phyloP scores from a whole-genome alignment of 345 rosid species.

The Eucalyptus paniculata region DNA sequence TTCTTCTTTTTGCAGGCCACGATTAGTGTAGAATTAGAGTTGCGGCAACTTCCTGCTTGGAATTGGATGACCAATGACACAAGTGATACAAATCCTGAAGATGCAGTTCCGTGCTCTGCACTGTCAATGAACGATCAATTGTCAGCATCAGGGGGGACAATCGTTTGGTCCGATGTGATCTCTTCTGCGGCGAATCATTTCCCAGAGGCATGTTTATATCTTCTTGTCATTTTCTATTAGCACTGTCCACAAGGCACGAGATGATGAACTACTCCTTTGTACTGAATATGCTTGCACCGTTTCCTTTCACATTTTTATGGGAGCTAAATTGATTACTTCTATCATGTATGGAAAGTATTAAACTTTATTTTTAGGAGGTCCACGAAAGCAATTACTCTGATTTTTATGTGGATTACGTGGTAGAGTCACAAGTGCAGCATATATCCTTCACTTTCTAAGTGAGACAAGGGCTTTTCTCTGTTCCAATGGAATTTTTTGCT shows the following conservation, averaged over 20 bases:
- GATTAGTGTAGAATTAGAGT: slow-evolving; percentile 30
- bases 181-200: slow-evolving; percentile 43
- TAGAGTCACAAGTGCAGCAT: no score
- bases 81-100: slow-evolving; percentile 60
- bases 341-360: no score
- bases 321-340: not conserved
- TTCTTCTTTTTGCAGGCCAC: slow-evolving; percentile 33
- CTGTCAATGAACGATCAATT: slow-evolving; percentile 76
- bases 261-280: not conserved
- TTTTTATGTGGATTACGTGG: no score
- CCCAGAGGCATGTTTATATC: not conserved
- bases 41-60: slow-evolving; percentile 54
- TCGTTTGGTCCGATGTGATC: slow-evolving; percentile 55
- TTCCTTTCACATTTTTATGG: not conserved
- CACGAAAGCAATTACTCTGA: no score
- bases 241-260: not conserved
- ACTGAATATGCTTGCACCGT: not conserved
- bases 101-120: slow-evolving; percentile 71
- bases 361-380: no score
- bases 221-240: not conserved
- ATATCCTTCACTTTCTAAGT: no score
- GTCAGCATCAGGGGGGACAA: slow-evolving; percentile 72
- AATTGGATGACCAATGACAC: slow-evolving; percentile 58
- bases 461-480: no score
- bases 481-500: no score